Percentiles rank a stretch among this genome's conserved stretches.
These are phyloP conservation scores for Roridomyces roridus DNA, from an alignment of 768 basidiomycete species.

Conservation along the genomic window DNA sequence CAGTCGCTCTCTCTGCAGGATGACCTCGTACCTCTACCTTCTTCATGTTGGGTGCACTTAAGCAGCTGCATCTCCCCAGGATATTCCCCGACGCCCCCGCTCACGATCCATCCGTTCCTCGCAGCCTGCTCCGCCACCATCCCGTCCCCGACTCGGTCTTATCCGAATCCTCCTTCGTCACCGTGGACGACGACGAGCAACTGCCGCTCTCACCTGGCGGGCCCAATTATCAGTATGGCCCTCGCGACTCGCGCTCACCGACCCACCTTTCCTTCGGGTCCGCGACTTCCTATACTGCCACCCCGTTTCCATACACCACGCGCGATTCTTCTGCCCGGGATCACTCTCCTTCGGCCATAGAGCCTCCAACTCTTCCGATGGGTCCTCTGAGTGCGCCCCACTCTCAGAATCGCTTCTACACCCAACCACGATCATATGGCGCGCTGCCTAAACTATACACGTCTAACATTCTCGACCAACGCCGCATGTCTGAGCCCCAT, in stretches of 20 bases:
- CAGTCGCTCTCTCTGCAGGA: too few relatives aligned
- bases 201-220: conserved; percentile 39
- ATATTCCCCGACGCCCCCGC: conserved; percentile 26
- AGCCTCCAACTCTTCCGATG: conserved; percentile 43
- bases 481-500: conserved; percentile 70
- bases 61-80: conserved; percentile 25
- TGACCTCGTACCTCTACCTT: too few relatives aligned
- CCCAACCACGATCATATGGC: conserved; percentile 19
- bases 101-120: conserved; percentile 21
- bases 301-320: conserved; percentile 27
- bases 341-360: conserved; percentile 51
- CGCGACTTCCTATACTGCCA: conserved; percentile 26
- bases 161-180: conserved; percentile 34
- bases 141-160: conserved; percentile 32
- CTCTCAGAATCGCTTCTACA: conserved; percentile 48
- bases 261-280: conserved; percentile 27
- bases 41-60: too few relatives aligned
- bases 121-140: conserved; percentile 29
- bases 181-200: conserved; percentile 44
- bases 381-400: conserved; percentile 46
- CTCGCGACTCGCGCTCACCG: conserved; percentile 38
- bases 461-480: conserved; percentile 51
- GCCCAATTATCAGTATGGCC: conserved; percentile 38
- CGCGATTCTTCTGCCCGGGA: conserved; percentile 3
- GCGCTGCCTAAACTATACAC: conserved; percentile 39